Evolutionary conservation across 805 yeast genomes (phyloP), one percentile per base, ranked within the genome.

Genomic region (Metschnikowia reukaufii): DNA sequence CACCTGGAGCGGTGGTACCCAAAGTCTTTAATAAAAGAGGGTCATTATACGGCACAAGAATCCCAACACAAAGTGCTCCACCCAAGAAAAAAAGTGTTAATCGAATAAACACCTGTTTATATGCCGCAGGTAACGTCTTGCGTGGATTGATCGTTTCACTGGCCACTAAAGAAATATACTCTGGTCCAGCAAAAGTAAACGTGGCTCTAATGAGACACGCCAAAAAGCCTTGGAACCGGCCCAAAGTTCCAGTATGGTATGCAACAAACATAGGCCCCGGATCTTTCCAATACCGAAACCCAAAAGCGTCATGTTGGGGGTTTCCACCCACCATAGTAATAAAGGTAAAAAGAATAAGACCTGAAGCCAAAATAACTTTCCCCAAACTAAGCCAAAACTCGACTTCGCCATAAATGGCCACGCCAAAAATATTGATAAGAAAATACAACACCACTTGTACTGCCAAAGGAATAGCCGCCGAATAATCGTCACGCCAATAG

Each of bases 181-280:
- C 96, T 1, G 96, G 95, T 0, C 96, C 96, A 3, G 88, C 88
- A 53, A 86, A 82, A 15, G 94, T 85, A 62, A 84, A 88, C 23
- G 86, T 72, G 6, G 96, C 96, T 50, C 80, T 81, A 44, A 79
- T 74, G 38, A 87, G 64, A 50, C 91, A 84, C 0, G 83, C 76
- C 56, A 86, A 64, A 57, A 86, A 86, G 0, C 92, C 96, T 56
- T 83, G 78, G 56, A 85, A 84, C 49, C 84, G 68, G 19, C 92
- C 94, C 40, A 78, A 56, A 0, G 66, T 58, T 0, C 91, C 91
- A 4, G 73, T 63, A 9, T 50, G 47, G 32, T 48, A 59, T 27
- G 49, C 60, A 51, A 36, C 51, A 38, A 27, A 47, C 57, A 56
- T 54, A 10, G 54, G 51, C 5, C 60, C 58, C 1, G 59, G 59